phyloP scores from a whole-genome alignment of 257 asterid species.

The Rehmannia glutinosa region DNA sequence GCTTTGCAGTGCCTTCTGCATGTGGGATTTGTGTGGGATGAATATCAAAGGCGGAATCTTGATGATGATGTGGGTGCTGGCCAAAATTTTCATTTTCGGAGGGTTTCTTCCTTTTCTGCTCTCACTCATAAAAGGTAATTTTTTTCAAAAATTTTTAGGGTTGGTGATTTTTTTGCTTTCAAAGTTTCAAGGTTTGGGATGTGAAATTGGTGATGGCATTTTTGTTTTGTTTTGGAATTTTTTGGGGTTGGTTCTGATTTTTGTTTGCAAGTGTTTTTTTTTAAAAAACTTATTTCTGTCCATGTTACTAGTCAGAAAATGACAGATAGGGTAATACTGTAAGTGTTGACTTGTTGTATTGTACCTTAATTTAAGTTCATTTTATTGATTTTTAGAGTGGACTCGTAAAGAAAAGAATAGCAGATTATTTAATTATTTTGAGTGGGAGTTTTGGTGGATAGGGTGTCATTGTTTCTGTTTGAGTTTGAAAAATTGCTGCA shows the following conservation, averaged over 20 bases:
- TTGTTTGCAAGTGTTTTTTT: slow-evolving; percentile 9
- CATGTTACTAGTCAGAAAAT: slow-evolving; percentile 14
- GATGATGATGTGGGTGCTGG: slow-evolving; percentile 21
- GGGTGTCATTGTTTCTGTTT: slow-evolving; percentile 8
- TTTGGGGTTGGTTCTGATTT: slow-evolving; percentile 1
- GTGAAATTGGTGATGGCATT: too few relatives aligned
- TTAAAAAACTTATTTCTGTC: slow-evolving; percentile 11
- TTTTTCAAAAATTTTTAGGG: background rate
- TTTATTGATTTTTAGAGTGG: slow-evolving; percentile 7
- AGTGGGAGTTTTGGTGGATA: slow-evolving; percentile 8
- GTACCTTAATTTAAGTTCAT: background rate
- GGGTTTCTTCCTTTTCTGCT: slow-evolving; percentile 33
- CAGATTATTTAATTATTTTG: background rate
- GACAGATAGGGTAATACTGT: slow-evolving; percentile 8
- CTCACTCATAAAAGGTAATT: slow-evolving; percentile 50
- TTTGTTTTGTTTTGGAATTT: background rate
- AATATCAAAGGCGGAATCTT: slow-evolving; percentile 39
- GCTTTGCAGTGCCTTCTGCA: slow-evolving; percentile 82
- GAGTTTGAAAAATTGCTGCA: slow-evolving; percentile 16
- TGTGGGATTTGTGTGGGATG: slow-evolving; percentile 64
- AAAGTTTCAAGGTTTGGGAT: background rate
- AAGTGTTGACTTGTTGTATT: slow-evolving; percentile 26
- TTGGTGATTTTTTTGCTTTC: background rate
- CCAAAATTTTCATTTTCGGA: slow-evolving; percentile 22
- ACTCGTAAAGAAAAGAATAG: background rate